Base-by-base conservation (phyloP, 2,329 filamentous ascomycete genomes). In the Venturiaceae sp. region DNA sequence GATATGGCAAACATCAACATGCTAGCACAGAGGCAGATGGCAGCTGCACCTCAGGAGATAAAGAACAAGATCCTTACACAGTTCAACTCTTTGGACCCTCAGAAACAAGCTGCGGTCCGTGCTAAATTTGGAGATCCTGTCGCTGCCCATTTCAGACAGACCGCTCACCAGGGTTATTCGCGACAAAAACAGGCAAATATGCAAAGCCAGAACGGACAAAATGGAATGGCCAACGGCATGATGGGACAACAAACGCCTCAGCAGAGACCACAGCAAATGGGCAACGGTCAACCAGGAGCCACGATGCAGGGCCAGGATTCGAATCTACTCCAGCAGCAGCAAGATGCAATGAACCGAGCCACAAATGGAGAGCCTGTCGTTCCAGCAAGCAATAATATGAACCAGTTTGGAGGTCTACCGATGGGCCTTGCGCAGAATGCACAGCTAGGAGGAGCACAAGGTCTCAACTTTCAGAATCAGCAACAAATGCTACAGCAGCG, bases 311-410 rank as follows among this genome's bases (percentile, higher is more conserved):
- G 66, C 64, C 23, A 67, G 62, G 66, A 70, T 70, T 77, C 57
- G 74, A 78, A 62, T 76, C 84, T 62, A 78, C 80, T 58, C 79
- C 82, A 46, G 77, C 82, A 84, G 63, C 83, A 85, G 68, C 79
- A 78, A 41, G 82, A 83, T 62, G 82, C 81, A n/a, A 69, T 84
- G 63, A 80, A 82, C 56, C 78, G 79, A 16, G 80, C 83, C 64
- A 80, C 84, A 67, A 79, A 79, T 53, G 83, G 83, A 8, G 80
- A 83, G 62, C 72, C 80, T 44, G 83, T 85, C n/a, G 83, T 86
- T 3, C 83, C 83, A 9, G 83, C 82, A 6, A 86, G 81, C 68
- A 82, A 80, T 64, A 80, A 76, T 63, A 69, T 71, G 5, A 61
- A 60, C 23, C 71, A 71, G 47, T 72, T 74, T 69, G 65, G 68